phyloP scores from a whole-genome alignment of 257 asterid genomes.

The Scutellaria baicalensis region DNA sequence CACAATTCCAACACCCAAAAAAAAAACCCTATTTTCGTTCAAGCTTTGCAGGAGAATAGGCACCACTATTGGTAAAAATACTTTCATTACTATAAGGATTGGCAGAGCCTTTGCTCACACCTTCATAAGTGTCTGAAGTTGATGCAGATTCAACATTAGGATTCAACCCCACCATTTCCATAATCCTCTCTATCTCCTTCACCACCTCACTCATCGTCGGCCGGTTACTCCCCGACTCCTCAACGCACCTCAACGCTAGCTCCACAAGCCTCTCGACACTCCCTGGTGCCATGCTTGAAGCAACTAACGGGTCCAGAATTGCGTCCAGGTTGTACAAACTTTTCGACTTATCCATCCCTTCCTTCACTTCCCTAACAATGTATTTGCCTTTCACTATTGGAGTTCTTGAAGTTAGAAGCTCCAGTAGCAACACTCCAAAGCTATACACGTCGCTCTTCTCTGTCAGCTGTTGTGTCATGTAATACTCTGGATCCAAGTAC shows the following conservation, averaged over 20 bases:
- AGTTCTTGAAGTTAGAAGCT: conserved; percentile 55
- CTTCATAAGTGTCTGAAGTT: conserved; percentile 62
- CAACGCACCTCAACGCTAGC: conserved; percentile 60
- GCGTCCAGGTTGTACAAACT: conserved; percentile 54
- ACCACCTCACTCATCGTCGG: conserved; percentile 82
- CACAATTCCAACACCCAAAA: not conserved
- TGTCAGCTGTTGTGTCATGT: conserved; percentile 77
- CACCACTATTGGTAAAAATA: conserved; percentile 44
- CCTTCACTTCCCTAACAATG: conserved; percentile 64
- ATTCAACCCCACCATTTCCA: conserved; percentile 72
- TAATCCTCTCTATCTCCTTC: conserved; percentile 67
- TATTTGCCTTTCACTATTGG: conserved; percentile 78
- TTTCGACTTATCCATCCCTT: conserved; percentile 52
- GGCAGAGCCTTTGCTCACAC: conserved; percentile 27
- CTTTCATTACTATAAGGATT: conserved; percentile 71
- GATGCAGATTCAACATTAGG: conserved; percentile 72
- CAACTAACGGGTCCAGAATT: conserved; percentile 64
- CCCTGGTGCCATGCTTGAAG: conserved; percentile 31
- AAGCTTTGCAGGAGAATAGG: conserved; percentile 29
- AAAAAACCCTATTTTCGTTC: conserved; percentile 44
- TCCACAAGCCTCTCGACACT: conserved; percentile 67
- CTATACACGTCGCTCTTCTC: conserved; percentile 96
- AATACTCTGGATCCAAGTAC: conserved; percentile 93
- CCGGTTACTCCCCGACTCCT: conserved; percentile 43
- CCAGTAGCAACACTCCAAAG: conserved; percentile 69